Base-by-base conservation (phyloP, 2,329 filamentous ascomycete genomes). In the Trichoderma hamatum region DNA sequence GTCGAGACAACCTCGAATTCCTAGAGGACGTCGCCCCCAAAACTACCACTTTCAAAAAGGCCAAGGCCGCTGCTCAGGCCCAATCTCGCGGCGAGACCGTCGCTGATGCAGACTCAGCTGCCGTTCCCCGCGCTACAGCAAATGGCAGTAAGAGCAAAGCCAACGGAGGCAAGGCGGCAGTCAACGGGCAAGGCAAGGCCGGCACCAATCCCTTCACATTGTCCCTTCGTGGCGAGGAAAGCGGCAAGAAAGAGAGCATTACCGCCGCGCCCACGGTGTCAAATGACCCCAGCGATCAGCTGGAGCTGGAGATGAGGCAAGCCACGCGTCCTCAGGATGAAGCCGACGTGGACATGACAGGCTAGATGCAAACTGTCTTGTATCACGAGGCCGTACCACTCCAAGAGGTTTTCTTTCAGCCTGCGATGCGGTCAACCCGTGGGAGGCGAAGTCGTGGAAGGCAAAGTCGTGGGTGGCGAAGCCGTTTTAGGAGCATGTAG, bases 1-100 rank as follows among this genome's bases (percentile, higher is more conserved):
- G 93, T 77, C 89, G 94, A 71, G 96, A 98, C 80, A 96, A 96
- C 78, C 90, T 99, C 63, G 94, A 99, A 79, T 99, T 99, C 77
- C 88, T 99, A 16, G 86, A 92, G 71, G 96, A 99, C 80, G 88
- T 97, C 30, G 92, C 97, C 46, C 96, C 96, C 69, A 92, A 91
- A 78, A 97, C 94, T 1, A 88, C 90, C 6, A 89, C 92, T 19
- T 96, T 89, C 82, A 92, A 92, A 77, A 88, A 92, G 73, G 88
- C 92, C 81, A 95, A 94, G 82, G 89, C 89, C 55, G 75, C 88
- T 72, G 84, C 81, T 3, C 84, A 86, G 60, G 82, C 84, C 26
- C 80, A 81, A 65, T 80, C 79, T 13, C 74, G 78, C 51, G 76
- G 78, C 70, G 85, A 84, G 7, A 82, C 82, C 72, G 75, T 76